These are phyloP conservation scores for Fusarium buharicum DNA, from an alignment of 2,329 filamentous ascomycete genomes.

Conservation along the genomic window DNA sequence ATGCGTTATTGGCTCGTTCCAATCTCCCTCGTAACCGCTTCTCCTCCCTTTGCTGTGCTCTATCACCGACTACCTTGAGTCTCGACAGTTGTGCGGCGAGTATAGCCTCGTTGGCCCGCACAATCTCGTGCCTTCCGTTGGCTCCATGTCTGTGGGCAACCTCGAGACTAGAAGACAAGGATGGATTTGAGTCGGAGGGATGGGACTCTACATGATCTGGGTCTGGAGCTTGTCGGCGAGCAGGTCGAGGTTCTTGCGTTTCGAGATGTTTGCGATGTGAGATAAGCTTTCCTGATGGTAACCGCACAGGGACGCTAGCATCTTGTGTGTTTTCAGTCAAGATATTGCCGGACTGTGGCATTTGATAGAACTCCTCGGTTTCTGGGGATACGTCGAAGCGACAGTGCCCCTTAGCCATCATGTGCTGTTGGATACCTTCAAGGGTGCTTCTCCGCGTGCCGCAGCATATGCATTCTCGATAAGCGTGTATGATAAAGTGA, in stretches of 20 bases:
- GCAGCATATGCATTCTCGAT: slow-evolving; percentile 63
- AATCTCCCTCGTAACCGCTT: not conserved
- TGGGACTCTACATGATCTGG: fast-evolving
- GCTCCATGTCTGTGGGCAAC: not conserved
- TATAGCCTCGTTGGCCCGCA: not conserved
- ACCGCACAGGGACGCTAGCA: fast-evolving
- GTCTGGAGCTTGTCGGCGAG: fast-evolving
- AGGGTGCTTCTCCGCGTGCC: slow-evolving; percentile 55
- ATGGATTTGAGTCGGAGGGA: not conserved
- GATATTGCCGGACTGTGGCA: not conserved
- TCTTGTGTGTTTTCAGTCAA: not conserved
- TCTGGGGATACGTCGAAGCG: slow-evolving; percentile 56
- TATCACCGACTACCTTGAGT: not conserved
- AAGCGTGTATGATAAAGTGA: slow-evolving; percentile 60
- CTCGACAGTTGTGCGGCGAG: not conserved
- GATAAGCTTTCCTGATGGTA: slow-evolving; percentile 1
- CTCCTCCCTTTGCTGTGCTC: not conserved
- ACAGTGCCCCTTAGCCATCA: slow-evolving; percentile 62
- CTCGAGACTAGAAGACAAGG: not conserved
- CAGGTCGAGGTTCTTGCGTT: not conserved
- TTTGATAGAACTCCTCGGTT: slow-evolving; percentile 50
- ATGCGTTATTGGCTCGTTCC: slow-evolving; percentile 3
- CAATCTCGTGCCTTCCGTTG: not conserved
- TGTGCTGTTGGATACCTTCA: slow-evolving; percentile 62
- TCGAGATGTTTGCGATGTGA: not conserved